Conservation (phyloP, 306 rosid species). For the Cucumis cinereus region DNA sequence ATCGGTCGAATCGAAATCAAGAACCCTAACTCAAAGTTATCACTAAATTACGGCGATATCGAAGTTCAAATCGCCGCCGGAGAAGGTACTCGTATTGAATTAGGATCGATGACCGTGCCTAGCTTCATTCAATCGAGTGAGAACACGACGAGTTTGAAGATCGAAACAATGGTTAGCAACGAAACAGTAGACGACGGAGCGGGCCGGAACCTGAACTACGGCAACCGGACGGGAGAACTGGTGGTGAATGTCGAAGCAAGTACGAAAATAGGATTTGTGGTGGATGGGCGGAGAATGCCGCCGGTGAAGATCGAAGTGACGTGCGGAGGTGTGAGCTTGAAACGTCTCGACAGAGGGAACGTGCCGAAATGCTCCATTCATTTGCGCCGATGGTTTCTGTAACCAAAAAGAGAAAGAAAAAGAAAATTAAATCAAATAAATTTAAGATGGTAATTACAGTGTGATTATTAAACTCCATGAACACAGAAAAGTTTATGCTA, state of each 20-base stretch:
- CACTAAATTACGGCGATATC: conserved; percentile 19
- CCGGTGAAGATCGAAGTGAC: conserved; percentile 18
- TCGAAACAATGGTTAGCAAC: conserved; percentile 21
- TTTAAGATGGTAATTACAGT: neutral
- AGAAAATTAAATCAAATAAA: neutral
- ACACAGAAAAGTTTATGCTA: neutral
- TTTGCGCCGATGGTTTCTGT: conserved; percentile 41
- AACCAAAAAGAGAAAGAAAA: neutral
- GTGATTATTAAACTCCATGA: neutral
- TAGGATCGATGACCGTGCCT: conserved; percentile 13
- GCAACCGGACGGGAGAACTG: conserved; percentile 21
- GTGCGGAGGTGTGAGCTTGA: conserved; percentile 46
- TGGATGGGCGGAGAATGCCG: conserved; percentile 28
- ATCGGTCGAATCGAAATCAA: conserved; percentile 31
- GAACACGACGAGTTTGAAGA: conserved; percentile 27
- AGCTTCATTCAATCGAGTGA: conserved; percentile 26
- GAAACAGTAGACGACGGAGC: conserved; percentile 19
- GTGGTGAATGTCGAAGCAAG: conserved; percentile 24
- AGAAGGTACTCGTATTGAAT: conserved; percentile 7
- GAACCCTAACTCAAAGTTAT: conserved; percentile 36
- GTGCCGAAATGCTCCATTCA: conserved; percentile 45
- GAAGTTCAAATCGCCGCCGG: conserved; percentile 12
- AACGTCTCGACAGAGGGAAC: conserved; percentile 28
- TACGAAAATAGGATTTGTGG: conserved; percentile 23
- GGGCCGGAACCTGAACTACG: conserved; percentile 22